Percentiles rank a stretch among this genome's conserved stretches.
Evolutionary conservation across 1,284 basidiomycete genomes (phyloP).

Genomic region (Pseudozyma tsukubaensis): DNA sequence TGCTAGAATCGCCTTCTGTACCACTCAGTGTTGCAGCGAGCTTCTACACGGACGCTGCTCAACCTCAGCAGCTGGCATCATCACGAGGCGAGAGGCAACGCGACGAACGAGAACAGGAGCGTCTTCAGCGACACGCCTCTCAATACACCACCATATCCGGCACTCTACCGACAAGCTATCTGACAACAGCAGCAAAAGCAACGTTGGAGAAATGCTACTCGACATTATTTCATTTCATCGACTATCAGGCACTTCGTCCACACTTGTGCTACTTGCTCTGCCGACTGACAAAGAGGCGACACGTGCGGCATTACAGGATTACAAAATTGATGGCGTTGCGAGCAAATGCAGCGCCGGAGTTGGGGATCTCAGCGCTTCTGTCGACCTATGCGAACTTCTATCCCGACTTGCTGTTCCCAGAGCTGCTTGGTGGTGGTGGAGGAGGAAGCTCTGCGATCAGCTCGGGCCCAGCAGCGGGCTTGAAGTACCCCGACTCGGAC

Average conservation of each 20-base stretch:
- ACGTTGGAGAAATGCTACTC: conserved; percentile 47
- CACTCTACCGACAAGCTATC: conserved; percentile 42
- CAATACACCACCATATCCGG: conserved; percentile 33
- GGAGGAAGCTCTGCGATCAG: conserved; percentile 29
- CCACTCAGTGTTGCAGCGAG: conserved; percentile 34
- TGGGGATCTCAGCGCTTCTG: conserved; percentile 41
- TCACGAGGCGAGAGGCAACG: conserved; percentile 10
- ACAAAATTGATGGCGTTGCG: conserved; percentile 50
- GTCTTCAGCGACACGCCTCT: conserved; percentile 23
- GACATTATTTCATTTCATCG: conserved; percentile 56
- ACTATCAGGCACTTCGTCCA: conserved; percentile 50
- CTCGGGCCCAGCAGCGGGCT: conserved; percentile 21
- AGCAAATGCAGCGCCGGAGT: conserved; percentile 35
- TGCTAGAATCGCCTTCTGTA: conserved; percentile 42
- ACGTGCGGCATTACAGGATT: conserved; percentile 56
- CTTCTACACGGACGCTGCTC: conserved; percentile 21
- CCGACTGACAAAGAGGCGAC: conserved; percentile 42
- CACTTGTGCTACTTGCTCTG: conserved; percentile 54
- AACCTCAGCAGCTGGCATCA: background rate
- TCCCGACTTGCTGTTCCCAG: conserved; percentile 54
- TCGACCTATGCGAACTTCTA: conserved; percentile 56
- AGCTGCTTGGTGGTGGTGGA: conserved; percentile 38
- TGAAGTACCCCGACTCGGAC: conserved; percentile 51
- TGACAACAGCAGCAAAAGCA: conserved; percentile 36
- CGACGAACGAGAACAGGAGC: conserved; percentile 26